Conservation (phyloP, 169 alveolate species). For the Eimeria maxima region DNA sequence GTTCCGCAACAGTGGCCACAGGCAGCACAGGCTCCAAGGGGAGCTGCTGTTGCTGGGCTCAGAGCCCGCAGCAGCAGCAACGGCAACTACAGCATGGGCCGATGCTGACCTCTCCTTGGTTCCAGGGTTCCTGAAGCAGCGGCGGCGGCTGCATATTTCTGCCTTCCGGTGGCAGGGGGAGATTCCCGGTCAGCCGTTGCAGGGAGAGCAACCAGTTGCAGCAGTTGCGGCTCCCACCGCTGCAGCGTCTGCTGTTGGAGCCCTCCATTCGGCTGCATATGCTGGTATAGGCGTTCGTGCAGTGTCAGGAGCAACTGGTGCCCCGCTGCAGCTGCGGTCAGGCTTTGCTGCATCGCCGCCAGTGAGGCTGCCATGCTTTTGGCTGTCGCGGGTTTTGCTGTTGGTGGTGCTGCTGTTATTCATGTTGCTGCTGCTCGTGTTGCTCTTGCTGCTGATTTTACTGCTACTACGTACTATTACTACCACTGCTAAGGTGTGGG, state of each 20-base stretch:
- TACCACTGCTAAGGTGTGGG: not conserved
- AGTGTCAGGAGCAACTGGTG: not conserved
- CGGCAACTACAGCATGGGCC: not conserved
- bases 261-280: not conserved
- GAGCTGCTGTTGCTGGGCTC: too few relatives aligned
- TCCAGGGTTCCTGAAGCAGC: not conserved
- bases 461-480: not conserved
- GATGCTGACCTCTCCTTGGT: not conserved
- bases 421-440: not conserved
- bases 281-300: not conserved
- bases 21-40: not conserved
- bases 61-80: constrained; percentile 9
- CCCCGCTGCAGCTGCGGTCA: constrained; percentile 27
- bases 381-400: not conserved
- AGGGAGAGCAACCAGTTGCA: not conserved
- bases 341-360: constrained; percentile 55
- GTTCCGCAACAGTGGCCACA: not conserved
- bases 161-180: not conserved
- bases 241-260: constrained; percentile 35
- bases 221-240: constrained; percentile 10
- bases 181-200: not conserved
- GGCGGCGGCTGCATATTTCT: not conserved
- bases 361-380: not conserved
- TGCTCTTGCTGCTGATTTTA: not conserved
- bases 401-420: not conserved